Evolutionary conservation across 768 basidiomycete genomes (phyloP).

Genomic region (Pleurotus tuoliensis): DNA sequence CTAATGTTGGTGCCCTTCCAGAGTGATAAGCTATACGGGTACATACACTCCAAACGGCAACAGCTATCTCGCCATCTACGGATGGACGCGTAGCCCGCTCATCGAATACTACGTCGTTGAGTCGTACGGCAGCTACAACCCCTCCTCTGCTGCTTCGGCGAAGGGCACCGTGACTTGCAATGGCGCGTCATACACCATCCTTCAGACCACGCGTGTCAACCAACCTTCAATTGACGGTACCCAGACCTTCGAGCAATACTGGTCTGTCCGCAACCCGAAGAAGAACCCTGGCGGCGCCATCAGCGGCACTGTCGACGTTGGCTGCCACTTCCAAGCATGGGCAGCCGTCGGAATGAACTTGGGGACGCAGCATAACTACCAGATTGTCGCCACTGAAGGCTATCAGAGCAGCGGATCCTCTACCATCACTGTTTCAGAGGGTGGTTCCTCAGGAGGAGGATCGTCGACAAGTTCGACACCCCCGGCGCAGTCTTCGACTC

Average conservation of each 20-base stretch:
- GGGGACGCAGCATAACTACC: conserved; percentile 37
- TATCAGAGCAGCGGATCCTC: conserved; percentile 41
- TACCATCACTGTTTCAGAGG: conserved; percentile 11
- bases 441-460: conserved; percentile 8
- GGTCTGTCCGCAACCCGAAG: conserved; percentile 37
- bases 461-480: conserved; percentile 13
- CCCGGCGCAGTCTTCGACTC: conserved; percentile 8
- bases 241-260: conserved; percentile 41
- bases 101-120: conserved; percentile 47
- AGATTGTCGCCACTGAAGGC: conserved; percentile 45
- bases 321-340: conserved; percentile 44
- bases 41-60: conserved; percentile 35
- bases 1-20: conserved; percentile 12
- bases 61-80: conserved; percentile 40
- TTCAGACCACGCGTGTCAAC: conserved; percentile 32
- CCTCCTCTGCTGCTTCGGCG: conserved; percentile 23
- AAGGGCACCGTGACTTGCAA: conserved; percentile 38
- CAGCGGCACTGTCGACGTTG: conserved; percentile 30
- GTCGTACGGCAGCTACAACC: conserved; percentile 38
- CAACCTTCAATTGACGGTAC: conserved; percentile 40
- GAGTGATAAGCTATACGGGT: conserved; percentile 33
- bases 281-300: conserved; percentile 14
- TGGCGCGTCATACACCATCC: conserved; percentile 39
- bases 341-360: conserved; percentile 30
- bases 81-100: conserved; percentile 41